Evolutionary conservation across 306 rosid species (phyloP), one percentile per base, ranked within the genome.

Genomic region (Urtica urens): DNA sequence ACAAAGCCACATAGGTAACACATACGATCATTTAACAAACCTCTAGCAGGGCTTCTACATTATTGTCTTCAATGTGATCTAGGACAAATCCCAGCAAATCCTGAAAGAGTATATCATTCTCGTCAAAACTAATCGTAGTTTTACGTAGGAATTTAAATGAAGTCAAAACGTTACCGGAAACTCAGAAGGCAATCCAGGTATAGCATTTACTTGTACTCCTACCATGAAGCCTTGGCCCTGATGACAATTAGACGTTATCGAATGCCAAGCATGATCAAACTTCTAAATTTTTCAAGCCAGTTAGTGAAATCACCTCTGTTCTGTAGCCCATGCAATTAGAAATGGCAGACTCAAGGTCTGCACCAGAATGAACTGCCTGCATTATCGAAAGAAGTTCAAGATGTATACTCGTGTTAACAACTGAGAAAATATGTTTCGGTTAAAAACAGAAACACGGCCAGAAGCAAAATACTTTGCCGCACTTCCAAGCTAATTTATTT

Each of bases 201-300:
- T 72, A 18, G 99, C 80, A 72, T 84, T 90, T 64, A 90, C 69
- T 68, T 85, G 41, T 75, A 90, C 99, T 34, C 99, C 99, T 24
- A 90, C 99, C 99, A 90, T 90, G 84, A 90, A 90, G 63, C 95
- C 99, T 72, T 85, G 81, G 75, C 99, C 99, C 99, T 90, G 77
- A 65, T 68, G 63, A 70, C 45, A 66, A 51, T 35, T 19, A 39
- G 43, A 54, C 33, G n/a, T 30, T 19, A 40, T 61, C 50, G 46
- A 55, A 68, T 39, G 51, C 59, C 13, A 74, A 52, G 48, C 34
- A 52, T 29, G 3, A 43, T 19, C 16, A 28, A 20, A 43, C 50
- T 31, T 50, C 22, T 22, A 41, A 49, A n/a, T 59, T 4, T 46
- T 28, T 60, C 34, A 34, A 60, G 41, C 61, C 38, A 43, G 57